These are phyloP conservation scores for Cercophora scortea DNA, from an alignment of 495 filamentous ascomycete genomes.

Conservation along the genomic window DNA sequence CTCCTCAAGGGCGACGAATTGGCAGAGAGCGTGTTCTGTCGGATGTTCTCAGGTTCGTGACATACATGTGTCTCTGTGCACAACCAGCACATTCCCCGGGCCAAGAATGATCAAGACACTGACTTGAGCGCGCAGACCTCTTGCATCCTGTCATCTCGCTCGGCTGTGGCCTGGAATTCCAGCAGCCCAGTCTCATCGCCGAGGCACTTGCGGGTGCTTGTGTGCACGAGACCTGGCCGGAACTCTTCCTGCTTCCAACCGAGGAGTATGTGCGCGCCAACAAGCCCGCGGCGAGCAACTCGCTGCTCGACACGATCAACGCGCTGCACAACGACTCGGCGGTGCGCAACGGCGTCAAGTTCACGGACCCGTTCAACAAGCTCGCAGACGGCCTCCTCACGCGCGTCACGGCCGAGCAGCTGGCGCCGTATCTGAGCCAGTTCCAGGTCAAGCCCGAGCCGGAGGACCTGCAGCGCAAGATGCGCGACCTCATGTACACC, in stretches of 20 bases:
- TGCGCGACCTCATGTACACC: background rate
- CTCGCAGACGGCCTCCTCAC: background rate
- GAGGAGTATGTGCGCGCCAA: conserved; percentile 38
- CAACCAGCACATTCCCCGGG: too few species aligned
- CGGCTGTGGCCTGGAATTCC: conserved; percentile 61
- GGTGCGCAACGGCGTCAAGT: background rate
- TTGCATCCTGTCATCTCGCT: conserved; percentile 66
- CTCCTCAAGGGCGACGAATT: background rate
- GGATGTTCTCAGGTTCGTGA: background rate
- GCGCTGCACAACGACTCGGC: background rate
- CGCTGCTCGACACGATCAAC: background rate
- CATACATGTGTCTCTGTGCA: too few species aligned
- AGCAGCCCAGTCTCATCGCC: conserved; percentile 60
- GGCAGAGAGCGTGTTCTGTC: background rate
- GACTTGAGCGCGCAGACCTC: conserved; percentile 35
- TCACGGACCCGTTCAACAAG: background rate
- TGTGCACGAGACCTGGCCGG: conserved; percentile 43
- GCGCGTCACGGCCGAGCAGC: background rate
- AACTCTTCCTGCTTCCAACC: conserved; percentile 34
- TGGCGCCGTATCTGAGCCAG: background rate
- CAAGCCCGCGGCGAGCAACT: background rate
- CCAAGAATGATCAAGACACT: background rate
- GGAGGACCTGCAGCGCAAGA: background rate
- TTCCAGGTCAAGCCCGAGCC: background rate
- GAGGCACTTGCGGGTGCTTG: conserved; percentile 60